These are phyloP conservation scores for Hypocreales sp. DNA, from an alignment of 2,329 filamentous ascomycete genomes.

Conservation along the genomic window DNA sequence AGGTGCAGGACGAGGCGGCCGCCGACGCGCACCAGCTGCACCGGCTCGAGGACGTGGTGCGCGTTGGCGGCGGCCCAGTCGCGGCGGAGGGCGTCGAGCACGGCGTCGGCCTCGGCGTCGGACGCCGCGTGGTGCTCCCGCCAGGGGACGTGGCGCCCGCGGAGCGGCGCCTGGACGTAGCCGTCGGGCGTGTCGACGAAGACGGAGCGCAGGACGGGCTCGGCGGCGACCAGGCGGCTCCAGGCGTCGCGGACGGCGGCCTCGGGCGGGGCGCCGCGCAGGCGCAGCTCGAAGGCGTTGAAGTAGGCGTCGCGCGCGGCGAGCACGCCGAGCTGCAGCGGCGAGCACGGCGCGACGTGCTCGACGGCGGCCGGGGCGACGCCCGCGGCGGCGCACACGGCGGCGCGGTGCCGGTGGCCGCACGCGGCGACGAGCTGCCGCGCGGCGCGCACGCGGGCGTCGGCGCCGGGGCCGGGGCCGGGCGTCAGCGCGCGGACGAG, in stretches of 20 bases:
- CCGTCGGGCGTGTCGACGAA: slow-evolving; percentile 65
- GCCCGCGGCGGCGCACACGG: slow-evolving; percentile 35
- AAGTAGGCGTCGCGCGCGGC: slow-evolving; percentile 55
- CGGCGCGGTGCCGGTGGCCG: slow-evolving; percentile 41
- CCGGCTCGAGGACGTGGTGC: slow-evolving; percentile 29
- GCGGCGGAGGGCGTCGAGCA: slow-evolving; percentile 19
- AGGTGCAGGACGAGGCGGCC: slow-evolving; percentile 46
- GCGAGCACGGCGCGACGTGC: slow-evolving; percentile 66
- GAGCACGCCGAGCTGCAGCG: slow-evolving; percentile 77
- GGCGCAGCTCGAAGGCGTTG: slow-evolving; percentile 51
- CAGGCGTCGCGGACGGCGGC: slow-evolving; percentile 40
- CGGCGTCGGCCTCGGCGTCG: slow-evolving; percentile 14
- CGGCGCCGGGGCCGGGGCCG: not conserved
- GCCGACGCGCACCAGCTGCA: slow-evolving; percentile 31
- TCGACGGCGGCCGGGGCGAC: slow-evolving; percentile 43
- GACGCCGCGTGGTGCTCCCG: slow-evolving; percentile 13
- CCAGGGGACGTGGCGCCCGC: slow-evolving; percentile 26
- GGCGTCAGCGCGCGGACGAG: slow-evolving; percentile 23
- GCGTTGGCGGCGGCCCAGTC: slow-evolving; percentile 40
- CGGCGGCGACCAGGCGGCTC: slow-evolving; percentile 28
- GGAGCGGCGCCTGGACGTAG: slow-evolving; percentile 56
- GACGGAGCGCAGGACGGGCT: slow-evolving; percentile 54
- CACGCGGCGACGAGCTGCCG: slow-evolving; percentile 49
- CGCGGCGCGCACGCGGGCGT: slow-evolving; percentile 24
- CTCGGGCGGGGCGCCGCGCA: slow-evolving; percentile 30